Conservation (phyloP, 1,284 basidiomycete genomes). For the Heterobasidion irregulare region DNA sequence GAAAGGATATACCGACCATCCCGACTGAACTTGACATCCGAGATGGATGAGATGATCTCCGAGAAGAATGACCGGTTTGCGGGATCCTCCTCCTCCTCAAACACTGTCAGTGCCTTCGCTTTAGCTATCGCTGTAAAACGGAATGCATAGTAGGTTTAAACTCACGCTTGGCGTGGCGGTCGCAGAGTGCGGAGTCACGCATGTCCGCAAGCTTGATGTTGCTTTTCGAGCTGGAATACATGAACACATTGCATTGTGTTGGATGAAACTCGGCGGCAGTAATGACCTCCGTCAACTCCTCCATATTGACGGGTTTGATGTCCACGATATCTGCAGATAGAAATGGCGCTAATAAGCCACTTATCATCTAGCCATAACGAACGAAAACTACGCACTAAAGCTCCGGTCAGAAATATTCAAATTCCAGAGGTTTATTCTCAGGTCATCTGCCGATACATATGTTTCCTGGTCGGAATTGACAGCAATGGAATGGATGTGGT, state of each 20-base stretch:
- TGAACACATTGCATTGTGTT: conserved; percentile 95
- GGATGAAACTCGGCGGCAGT: conserved; percentile 99
- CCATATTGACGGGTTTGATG: conserved; percentile 99
- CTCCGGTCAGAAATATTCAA: conserved; percentile 97
- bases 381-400: conserved; percentile 71
- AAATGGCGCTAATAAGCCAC: conserved; percentile 1
- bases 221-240: conserved; percentile 99
- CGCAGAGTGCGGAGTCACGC: conserved; percentile 96
- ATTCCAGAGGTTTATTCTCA: conserved; percentile 78
- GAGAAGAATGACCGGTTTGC: conserved; percentile 98
- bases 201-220: conserved; percentile 99
- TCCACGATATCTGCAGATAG: conserved; percentile 88
- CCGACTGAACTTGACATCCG: conserved; percentile 98
- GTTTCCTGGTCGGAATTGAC: conserved; percentile 99
- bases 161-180: conserved; percentile 93
- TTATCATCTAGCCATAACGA: background rate
- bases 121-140: conserved; percentile 1
- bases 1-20: conserved; percentile 97
- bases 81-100: conserved; percentile 98
- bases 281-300: conserved; percentile 99
- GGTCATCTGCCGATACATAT: conserved; percentile 96
- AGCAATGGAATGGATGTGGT: conserved; percentile 99
- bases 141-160: conserved; percentile 9
- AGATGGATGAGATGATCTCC: conserved; percentile 99
- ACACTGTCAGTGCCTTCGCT: conserved; percentile 48